Evolutionary conservation across 2,329 filamentous ascomycete genomes (phyloP).

Genomic region (Alternaria triticimaculans): DNA sequence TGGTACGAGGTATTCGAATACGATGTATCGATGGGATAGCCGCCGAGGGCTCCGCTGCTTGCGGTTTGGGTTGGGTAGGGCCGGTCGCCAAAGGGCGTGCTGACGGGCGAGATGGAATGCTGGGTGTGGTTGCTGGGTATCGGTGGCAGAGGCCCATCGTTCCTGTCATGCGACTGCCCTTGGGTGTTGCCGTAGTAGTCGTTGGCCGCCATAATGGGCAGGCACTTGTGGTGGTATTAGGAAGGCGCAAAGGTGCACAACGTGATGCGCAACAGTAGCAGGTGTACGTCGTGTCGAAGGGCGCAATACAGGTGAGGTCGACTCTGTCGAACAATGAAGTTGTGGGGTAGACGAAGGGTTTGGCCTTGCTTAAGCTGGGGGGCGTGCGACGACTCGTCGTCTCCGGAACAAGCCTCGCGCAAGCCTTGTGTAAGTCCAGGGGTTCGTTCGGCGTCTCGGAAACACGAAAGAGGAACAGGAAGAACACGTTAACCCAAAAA

Average conservation of each 20-base stretch:
- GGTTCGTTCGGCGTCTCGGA: not conserved
- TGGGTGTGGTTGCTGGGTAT: conserved; percentile 34
- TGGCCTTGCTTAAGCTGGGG: conserved; percentile 4
- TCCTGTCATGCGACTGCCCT: conserved; percentile 21
- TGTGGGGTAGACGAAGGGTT: conserved; percentile 8
- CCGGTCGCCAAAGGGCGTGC: conserved; percentile 43
- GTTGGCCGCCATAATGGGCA: conserved; percentile 54
- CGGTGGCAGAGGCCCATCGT: conserved; percentile 49
- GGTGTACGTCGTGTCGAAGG: not conserved
- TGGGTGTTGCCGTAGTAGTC: conserved; percentile 66
- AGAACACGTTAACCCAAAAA: not conserved
- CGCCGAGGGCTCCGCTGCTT: conserved; percentile 59
- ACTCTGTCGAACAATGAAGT: conserved; percentile 3
- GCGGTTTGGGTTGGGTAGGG: conserved; percentile 51
- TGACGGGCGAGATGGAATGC: conserved; percentile 43
- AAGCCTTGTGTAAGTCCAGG: conserved; percentile 1
- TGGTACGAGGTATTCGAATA: conserved; percentile 59
- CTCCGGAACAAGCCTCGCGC: not conserved
- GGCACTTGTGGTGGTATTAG: not conserved
- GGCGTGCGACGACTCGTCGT: not conserved
- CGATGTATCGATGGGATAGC: conserved; percentile 58
- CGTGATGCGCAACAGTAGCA: not conserved
- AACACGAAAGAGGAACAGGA: not conserved
- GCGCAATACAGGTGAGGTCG: not conserved
- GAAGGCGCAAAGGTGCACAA: not conserved